A percentile compares a stretch with the other conserved stretches of the same genome.
Conservation (phyloP, 352 stramenopile species). For the Aphanomyces stellatus region DNA sequence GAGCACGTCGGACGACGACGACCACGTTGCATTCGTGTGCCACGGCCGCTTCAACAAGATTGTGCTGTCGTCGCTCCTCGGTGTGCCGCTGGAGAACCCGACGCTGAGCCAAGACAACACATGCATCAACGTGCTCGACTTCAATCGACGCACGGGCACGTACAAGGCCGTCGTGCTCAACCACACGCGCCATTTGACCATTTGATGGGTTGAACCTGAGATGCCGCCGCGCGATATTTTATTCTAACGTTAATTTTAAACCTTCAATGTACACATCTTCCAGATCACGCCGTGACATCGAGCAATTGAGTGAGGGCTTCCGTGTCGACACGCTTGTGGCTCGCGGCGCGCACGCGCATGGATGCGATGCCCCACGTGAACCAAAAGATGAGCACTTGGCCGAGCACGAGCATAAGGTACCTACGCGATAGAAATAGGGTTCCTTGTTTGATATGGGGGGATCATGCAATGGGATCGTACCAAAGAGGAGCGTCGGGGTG, state of each 20-base stretch:
- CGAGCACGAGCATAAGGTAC: background rate
- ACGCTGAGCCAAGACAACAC: slow-evolving; percentile 74
- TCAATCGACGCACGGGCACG: slow-evolving; percentile 39
- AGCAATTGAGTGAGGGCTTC: background rate
- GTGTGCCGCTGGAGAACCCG: slow-evolving; percentile 49
- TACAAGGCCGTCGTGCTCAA: slow-evolving; percentile 64
- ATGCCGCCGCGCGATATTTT: background rate
- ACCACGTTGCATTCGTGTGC: slow-evolving; percentile 69
- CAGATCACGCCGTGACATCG: background rate
- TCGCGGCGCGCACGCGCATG: background rate
- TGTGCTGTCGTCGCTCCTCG: slow-evolving; percentile 47
- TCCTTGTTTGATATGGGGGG: no score
- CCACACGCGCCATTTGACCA: slow-evolving; percentile 9
- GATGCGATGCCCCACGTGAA: background rate
- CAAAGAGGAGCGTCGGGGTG: slow-evolving; percentile 59
- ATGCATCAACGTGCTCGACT: slow-evolving; percentile 82
- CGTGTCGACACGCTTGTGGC: background rate
- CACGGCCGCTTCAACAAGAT: slow-evolving; percentile 84
- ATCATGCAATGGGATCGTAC: no score
- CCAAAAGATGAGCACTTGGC: slow-evolving; percentile 1
- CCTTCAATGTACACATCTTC: background rate
- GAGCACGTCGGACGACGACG: slow-evolving; percentile 25
- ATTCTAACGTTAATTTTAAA: background rate
- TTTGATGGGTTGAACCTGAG: background rate
- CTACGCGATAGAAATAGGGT: background rate